Percentiles rank a stretch among this genome's conserved stretches.
These are phyloP conservation scores for Barbarea vulgaris DNA, from an alignment of 345 rosid genomes.

Conservation along the genomic window DNA sequence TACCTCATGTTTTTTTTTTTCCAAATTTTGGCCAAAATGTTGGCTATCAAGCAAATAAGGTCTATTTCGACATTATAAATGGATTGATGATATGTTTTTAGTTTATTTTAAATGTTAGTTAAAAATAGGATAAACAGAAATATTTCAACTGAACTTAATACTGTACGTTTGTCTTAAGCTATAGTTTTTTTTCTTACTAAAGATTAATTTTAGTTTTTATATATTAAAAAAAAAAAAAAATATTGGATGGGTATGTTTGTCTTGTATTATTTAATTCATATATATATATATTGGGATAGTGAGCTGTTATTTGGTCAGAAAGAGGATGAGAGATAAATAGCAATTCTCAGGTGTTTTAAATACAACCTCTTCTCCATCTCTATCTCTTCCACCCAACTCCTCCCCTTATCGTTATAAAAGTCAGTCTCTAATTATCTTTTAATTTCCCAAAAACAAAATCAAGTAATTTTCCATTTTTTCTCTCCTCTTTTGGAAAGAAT, in stretches of 20 bases:
- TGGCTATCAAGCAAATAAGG: background rate
- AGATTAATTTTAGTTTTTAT: background rate
- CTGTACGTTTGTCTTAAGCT: background rate
- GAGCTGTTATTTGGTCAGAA: conserved; percentile 44
- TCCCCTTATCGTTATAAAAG: conserved; percentile 26
- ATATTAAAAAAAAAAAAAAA: background rate
- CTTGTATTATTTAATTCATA: conserved; percentile 10
- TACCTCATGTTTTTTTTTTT: background rate
- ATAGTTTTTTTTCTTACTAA: background rate
- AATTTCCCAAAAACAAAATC: background rate
- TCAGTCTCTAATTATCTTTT: conserved; percentile 34
- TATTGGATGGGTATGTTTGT: conserved; percentile 41
- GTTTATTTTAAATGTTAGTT: background rate
- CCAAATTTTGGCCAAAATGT: background rate
- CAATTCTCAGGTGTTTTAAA: conserved; percentile 44
- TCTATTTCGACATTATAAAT: background rate
- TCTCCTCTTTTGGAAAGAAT: background rate
- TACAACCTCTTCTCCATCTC: conserved; percentile 36
- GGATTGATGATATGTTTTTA: background rate
- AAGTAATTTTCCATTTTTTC: background rate
- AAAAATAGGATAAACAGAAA: background rate
- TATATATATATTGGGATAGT: conserved; percentile 5
- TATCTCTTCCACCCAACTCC: conserved; percentile 39
- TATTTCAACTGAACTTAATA: background rate
- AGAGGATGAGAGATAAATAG: conserved; percentile 41